A percentile compares a stretch with the other conserved stretches of the same genome.
These are phyloP conservation scores for Salix caprea DNA, from an alignment of 345 rosid genomes.

Conservation along the genomic window DNA sequence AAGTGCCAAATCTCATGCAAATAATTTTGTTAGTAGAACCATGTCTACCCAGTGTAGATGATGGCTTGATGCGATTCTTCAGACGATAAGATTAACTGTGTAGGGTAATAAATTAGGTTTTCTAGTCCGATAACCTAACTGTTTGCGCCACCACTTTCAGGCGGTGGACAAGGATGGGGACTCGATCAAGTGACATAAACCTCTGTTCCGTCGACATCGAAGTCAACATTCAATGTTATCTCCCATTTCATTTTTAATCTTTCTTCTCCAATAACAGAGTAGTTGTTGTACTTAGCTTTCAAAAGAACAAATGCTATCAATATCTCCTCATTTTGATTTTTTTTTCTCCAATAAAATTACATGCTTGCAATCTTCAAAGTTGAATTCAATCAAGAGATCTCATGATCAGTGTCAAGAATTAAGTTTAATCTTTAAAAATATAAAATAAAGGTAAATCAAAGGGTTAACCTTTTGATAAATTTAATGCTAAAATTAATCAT, in stretches of 20 bases:
- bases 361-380: no score
- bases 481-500: no score
- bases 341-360: background rate
- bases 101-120: background rate
- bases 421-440: no score
- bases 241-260: background rate
- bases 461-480: no score
- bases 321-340: background rate
- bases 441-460: no score
- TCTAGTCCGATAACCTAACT: background rate
- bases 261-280: slow-evolving; percentile 2
- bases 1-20: background rate
- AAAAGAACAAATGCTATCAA: background rate
- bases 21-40: no score
- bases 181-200: background rate
- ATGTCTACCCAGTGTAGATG: no score
- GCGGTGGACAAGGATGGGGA: background rate
- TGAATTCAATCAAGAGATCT: no score
- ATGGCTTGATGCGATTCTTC: no score
- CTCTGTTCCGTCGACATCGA: background rate
- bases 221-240: slow-evolving; percentile 1
- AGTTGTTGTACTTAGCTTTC: background rate
- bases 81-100: background rate
- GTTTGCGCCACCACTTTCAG: background rate
- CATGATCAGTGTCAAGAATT: no score